Evolutionary conservation across 2,329 filamentous ascomycete genomes (phyloP).

Genomic region (Dactylellina parvicollis): DNA sequence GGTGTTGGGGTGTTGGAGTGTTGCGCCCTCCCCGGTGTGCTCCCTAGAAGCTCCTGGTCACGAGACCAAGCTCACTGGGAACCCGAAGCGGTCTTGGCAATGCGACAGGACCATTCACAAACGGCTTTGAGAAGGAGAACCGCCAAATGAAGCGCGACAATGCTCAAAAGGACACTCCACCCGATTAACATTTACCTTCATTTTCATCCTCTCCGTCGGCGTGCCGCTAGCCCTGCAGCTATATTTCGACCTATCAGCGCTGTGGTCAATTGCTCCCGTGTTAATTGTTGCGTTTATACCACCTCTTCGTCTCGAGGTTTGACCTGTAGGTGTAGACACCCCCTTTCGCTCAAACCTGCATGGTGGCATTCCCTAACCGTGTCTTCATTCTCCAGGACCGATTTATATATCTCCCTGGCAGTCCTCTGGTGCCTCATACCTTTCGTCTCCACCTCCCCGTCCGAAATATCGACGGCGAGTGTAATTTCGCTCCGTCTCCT

Average conservation of each 20-base stretch:
- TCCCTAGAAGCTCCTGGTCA: too few relatives aligned
- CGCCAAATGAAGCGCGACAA: conserved; percentile 8
- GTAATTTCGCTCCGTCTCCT: conserved; percentile 6
- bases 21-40: background rate
- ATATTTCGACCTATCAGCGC: conserved; percentile 22
- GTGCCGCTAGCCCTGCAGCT: conserved; percentile 24
- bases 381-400: conserved; percentile 21
- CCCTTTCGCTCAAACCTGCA: conserved; percentile 13
- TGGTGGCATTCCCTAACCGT: conserved; percentile 21
- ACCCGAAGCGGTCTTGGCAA: too few relatives aligned
- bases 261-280: conserved; percentile 7
- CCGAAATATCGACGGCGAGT: conserved; percentile 37
- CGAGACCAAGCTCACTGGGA: too few relatives aligned
- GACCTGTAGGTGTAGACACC: conserved; percentile 30
- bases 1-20: background rate
- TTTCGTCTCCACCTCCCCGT: conserved; percentile 28
- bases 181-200: conserved; percentile 16
- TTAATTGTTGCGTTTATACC: conserved; percentile 15
- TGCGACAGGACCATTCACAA: background rate
- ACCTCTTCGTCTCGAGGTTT: conserved; percentile 17
- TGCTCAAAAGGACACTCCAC: conserved; percentile 36
- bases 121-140: conserved; percentile 22
- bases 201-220: conserved; percentile 20
- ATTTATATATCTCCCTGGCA: conserved; percentile 40
- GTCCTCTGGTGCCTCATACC: conserved; percentile 37